Evolutionary conservation across 2,329 filamentous ascomycete genomes (phyloP), one percentile per base, ranked within the genome.

Genomic region (Pseudogymnoascus sp.): DNA sequence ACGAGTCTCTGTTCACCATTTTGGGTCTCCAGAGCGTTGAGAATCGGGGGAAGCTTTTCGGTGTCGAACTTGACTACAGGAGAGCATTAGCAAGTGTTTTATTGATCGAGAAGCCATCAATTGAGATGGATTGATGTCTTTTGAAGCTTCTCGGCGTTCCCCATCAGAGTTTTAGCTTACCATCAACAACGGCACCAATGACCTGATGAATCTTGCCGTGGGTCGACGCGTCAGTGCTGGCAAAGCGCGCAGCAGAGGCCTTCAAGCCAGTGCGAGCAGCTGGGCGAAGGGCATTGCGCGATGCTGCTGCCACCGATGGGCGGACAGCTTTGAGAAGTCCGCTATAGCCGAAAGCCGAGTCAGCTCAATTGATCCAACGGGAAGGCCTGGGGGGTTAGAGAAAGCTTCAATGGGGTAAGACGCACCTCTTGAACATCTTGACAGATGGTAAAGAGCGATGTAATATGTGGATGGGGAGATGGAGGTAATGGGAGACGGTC

Each of bases 121-220:
- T 30, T 41, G 26, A 33, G 37, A 33, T 30, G 35, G 33, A 59
- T 59, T 41, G 38, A 59, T 35, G 35, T 56, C 57, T 21, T 28
- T 45, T 45, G 23, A 59, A 39, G 33, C 37, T 41, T 45, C 35
- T 57, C 30, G 35, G 55, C 35, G 33, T 18, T 52, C 12, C 23
- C 30, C 18, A 38, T 33, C 39, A 60, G 38, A 73, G 73, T 76
- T 77, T 76, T 74, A 71, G 57, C 89, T 81, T 82, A 95, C 90
- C 91, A 81, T 97, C 94, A 72, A 97, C 94, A 76, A 97, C 92
- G 81, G 94, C 92, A 89, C 94, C 92, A 80, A 96, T 96, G 77
- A 96, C 92, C 81, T 86, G 83, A 78, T 86, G 79, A 72, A 86
- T 85, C 78, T 85, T 85, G 75, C 83, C 83, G 75, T 82, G 77